Percentiles rank a stretch among this genome's conserved stretches.
phyloP scores from a whole-genome alignment of 148 eudicot species.

The Oxyria digyna region DNA sequence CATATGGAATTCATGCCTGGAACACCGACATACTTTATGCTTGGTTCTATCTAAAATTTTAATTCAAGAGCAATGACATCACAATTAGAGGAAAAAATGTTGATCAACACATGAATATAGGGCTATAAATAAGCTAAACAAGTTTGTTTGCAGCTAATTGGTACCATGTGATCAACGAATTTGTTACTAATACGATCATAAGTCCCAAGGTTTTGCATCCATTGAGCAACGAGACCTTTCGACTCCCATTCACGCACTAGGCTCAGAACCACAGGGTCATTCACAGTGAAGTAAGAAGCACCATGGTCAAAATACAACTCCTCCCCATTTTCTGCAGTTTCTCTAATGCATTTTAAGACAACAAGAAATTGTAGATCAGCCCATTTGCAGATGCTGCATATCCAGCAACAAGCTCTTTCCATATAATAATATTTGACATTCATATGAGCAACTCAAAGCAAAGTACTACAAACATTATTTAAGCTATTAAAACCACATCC shows the following conservation, averaged over 20 bases:
- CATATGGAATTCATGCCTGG: slow-evolving; percentile 96
- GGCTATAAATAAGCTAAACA: no score
- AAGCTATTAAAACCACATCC: not conserved
- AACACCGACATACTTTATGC: slow-evolving; percentile 73
- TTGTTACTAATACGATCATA: slow-evolving; percentile 53
- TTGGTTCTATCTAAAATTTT: slow-evolving; percentile 43
- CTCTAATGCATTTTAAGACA: slow-evolving; percentile 29
- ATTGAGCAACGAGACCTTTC: slow-evolving; percentile 68
- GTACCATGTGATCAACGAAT: slow-evolving; percentile 23
- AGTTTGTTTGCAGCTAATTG: not conserved
- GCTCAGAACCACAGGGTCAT: slow-evolving; percentile 37
- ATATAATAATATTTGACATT: not conserved
- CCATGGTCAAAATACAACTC: slow-evolving; percentile 87
- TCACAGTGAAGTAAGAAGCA: slow-evolving; percentile 66
- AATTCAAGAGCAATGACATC: not conserved
- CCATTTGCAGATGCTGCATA: not conserved
- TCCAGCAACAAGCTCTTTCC: not conserved
- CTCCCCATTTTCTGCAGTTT: slow-evolving; percentile 62
- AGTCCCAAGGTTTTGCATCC: slow-evolving; percentile 70
- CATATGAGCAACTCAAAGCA: not conserved
- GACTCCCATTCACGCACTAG: slow-evolving; percentile 67
- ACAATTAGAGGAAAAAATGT: not conserved
- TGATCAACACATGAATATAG: not conserved
- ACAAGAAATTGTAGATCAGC: not conserved
- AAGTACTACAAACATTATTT: not conserved